A percentile compares a stretch with the other conserved stretches of the same genome.
Evolutionary conservation across 441 rosid genomes (phyloP).

Genomic region (Pelargonium citronellum): DNA sequence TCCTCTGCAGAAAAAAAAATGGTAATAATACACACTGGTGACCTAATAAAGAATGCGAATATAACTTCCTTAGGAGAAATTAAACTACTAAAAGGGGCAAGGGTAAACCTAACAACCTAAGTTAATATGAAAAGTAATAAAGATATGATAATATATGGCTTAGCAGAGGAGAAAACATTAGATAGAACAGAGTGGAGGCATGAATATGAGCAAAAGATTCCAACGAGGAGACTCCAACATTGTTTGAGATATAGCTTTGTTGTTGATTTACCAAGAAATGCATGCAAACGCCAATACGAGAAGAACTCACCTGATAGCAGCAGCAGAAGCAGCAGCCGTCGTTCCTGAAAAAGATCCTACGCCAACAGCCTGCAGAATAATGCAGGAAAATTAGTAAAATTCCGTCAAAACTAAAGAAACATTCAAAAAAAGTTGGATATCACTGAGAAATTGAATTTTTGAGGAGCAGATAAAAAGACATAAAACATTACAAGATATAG

Average conservation of each 20-base stretch:
- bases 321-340: slow-evolving; percentile 82
- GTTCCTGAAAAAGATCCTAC: slow-evolving; percentile 83
- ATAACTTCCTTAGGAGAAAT: neutral
- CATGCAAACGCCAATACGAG: neutral
- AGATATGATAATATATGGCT: too few species aligned
- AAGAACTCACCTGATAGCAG: slow-evolving; percentile 67
- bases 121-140: too few species aligned
- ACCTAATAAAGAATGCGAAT: too few species aligned
- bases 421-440: neutral
- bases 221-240: too few species aligned
- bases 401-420: slow-evolving; percentile 5
- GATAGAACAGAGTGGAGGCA: too few species aligned
- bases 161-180: too few species aligned
- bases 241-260: too few species aligned
- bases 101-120: too few species aligned
- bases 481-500: neutral
- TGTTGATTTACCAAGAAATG: neutral
- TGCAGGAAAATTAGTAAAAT: slow-evolving; percentile 4
- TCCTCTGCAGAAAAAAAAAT: neutral
- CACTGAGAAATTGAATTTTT: neutral
- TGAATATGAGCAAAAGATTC: too few species aligned
- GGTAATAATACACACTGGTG: neutral
- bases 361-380: slow-evolving; percentile 72
- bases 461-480: neutral
- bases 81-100: too few species aligned